Evolutionary conservation across 306 rosid species (phyloP), one percentile per base, ranked within the genome.

Genomic region (Inga laurina): DNA sequence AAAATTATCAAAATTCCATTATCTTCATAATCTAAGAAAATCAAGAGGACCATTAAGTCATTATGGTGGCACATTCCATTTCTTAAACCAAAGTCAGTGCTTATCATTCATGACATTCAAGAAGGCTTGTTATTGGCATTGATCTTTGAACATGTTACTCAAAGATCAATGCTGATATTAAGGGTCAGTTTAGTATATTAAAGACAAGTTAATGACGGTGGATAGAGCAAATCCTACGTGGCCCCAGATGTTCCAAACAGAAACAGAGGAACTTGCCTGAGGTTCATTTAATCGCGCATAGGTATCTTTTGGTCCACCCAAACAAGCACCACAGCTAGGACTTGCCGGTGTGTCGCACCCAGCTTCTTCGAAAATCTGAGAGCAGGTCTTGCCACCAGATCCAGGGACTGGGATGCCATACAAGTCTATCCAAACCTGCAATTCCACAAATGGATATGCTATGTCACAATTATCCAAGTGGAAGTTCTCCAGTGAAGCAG

Each of bases 301-400:
- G 3, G 98, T 96, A 85, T 94, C 99, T 87, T 82, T 89, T 3
- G 99, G 99, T 80, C 99, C 99, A 81, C 99, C 99, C 90, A 96
- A 81, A 91, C 98, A 96, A 87, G 99, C 99, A 68, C 91, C 98
- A 51, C 99, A 96, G 82, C 87, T 90, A 78, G 99, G 99, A 90
- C 97, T 96, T 49, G 98, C 97, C 34, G 99, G 99, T 15, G 99
- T 87, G 88, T 96, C 99, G 59, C 99, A 96, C n/a, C 98, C 99
- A 82, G 97, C 99, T 90, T 96, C 99, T 88, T 96, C 98, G 59
- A 96, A 96, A 88, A 96, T 94, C 91, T 93, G 97, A 21, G 99
- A 96, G 90, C 98, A 96, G 76, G 98, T 96, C 90, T 94, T 96
- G 30, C 98, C 98, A 61, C 99, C 98, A 35, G 98, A 89, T 67